Percentiles rank a stretch among this genome's conserved stretches.
Conservation (phyloP, 169 alveolate genomes). For the Perkinsus chesapeaki region DNA sequence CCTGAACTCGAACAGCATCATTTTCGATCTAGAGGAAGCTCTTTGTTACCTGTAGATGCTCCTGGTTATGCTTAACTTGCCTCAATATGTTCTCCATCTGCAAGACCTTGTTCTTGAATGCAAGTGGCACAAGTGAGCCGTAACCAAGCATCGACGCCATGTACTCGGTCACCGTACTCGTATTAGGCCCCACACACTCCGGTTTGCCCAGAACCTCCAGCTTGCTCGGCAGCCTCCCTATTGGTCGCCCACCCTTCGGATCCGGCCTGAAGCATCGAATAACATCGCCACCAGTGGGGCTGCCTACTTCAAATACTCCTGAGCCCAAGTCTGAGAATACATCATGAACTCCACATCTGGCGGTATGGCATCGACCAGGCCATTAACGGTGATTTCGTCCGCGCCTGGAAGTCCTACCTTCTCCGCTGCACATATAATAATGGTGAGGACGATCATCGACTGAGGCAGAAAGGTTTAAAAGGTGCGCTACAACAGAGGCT, state of each 20-base stretch:
- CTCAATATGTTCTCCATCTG: neutral
- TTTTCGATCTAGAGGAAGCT: neutral
- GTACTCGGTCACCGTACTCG: neutral
- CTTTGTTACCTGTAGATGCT: neutral
- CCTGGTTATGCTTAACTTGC: neutral
- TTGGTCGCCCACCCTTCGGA: neutral
- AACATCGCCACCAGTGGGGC: neutral
- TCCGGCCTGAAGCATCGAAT: neutral
- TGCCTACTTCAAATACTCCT: neutral
- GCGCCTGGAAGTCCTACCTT: neutral
- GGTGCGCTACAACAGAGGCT: neutral
- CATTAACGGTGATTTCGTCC: neutral
- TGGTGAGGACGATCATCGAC: neutral
- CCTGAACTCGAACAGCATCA: neutral
- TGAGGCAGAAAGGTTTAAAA: neutral
- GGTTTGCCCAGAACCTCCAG: neutral
- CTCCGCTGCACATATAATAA: neutral
- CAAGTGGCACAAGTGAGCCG: neutral
- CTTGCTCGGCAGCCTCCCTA: neutral
- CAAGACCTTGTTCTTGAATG: neutral
- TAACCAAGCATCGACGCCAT: neutral
- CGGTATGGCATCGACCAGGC: neutral
- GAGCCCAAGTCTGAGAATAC: neutral
- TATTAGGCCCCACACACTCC: neutral
- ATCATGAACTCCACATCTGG: neutral